Base-by-base conservation (phyloP, 1,284 basidiomycete species). In the Moniliella sp. region DNA sequence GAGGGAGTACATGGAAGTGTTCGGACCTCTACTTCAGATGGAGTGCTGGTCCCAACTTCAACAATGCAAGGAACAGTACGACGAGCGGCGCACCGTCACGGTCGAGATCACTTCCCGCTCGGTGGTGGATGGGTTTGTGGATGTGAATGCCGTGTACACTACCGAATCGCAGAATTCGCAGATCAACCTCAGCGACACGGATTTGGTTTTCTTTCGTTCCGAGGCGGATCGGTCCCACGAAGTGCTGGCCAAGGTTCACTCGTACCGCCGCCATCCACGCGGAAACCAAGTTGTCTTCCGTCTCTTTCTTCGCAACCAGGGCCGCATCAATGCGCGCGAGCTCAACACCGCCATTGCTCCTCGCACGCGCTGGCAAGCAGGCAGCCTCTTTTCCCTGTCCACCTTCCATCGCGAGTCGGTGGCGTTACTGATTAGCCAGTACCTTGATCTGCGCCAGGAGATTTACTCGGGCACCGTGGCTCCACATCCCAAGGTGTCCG, bases 371-470 rank as follows among this genome's bases (percentile, higher is more conserved):
- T 91, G 84, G 79, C 64, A 66, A 29, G 42, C 94, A 27, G 70
- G 69, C 45, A 88, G 81, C 58, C 71, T 88, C n/a, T 72, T 84
- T 41, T 78, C 78, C 78, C 64, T 97, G 45, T 79, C 76, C 37
- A 97, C 91, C 0, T 67, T 88, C 13, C 73, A 84, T 48, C 76
- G 91, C 32, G 91, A 97, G 64, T 99, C 79, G 57, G 76, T 72
- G 4, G 83, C 88, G 2, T 67, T 99, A 8, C 68, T 76, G 50
- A 76, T 75, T 13, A 65, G 91, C 32, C 76, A 74, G 3, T 78
- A 78, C 58, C 83, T 83, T 45, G 81, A 84, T 40, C 67, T 80
- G 11, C 72, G 70, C 31, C 62, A 69, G 15, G 69, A 70, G 21
- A 73, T 94, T 30, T 62, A 93, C 31, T 65, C 66, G 15, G 78